Percentiles rank a stretch among this genome's conserved stretches.
Evolutionary conservation across 306 rosid genomes (phyloP).

Genomic region (Casuarina equisetifolia): DNA sequence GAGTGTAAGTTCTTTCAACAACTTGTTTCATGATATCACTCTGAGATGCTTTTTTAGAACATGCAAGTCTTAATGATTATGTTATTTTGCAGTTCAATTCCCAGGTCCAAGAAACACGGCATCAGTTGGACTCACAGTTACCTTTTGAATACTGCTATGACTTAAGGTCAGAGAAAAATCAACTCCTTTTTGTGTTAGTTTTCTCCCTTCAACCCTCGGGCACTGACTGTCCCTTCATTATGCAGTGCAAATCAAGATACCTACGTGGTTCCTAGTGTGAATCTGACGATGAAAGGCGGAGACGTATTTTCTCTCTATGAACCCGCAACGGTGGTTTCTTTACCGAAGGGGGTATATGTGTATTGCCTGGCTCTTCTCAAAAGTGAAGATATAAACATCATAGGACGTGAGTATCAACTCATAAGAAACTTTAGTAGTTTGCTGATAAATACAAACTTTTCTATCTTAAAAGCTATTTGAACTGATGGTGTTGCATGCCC

Average conservation of each 20-base stretch:
- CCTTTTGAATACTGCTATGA: slow-evolving; percentile 86
- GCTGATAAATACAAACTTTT: background rate
- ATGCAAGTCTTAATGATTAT: background rate
- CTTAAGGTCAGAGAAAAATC: slow-evolving; percentile 37
- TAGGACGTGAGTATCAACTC: slow-evolving; percentile 78
- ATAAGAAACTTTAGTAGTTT: background rate
- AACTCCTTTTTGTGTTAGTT: background rate
- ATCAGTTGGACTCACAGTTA: slow-evolving; percentile 16
- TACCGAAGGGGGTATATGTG: slow-evolving; percentile 34
- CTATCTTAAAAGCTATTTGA: background rate
- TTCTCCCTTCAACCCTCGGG: background rate
- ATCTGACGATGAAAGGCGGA: slow-evolving; percentile 80
- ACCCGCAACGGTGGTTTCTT: slow-evolving; percentile 24
- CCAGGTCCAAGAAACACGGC: slow-evolving; percentile 32
- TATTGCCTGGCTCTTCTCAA: slow-evolving; percentile 62
- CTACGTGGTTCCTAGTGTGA: slow-evolving; percentile 35
- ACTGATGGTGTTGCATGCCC: background rate
- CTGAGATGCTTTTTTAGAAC: slow-evolving; percentile 9
- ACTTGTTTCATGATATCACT: slow-evolving; percentile 10
- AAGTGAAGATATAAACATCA: slow-evolving; percentile 60
- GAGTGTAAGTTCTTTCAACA: slow-evolving; percentile 46
- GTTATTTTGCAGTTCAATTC: slow-evolving; percentile 60
- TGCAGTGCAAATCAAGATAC: slow-evolving; percentile 46
- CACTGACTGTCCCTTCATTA: slow-evolving; percentile 26
- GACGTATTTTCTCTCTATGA: slow-evolving; percentile 35